Evolutionary conservation across 208 protist genomes (phyloP).

Genomic region (Tetramitus jugosus): DNA sequence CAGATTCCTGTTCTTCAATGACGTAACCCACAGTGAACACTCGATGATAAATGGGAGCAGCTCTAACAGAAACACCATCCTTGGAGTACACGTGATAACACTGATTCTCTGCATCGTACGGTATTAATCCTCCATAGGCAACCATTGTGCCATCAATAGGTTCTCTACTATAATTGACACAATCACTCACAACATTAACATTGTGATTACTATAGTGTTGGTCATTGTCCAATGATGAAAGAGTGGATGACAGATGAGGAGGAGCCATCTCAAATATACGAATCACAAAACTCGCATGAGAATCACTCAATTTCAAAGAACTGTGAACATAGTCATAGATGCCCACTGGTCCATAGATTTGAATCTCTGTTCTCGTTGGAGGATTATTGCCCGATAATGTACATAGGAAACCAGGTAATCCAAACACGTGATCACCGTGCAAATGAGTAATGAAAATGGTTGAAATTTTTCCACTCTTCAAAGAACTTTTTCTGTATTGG

Average conservation of each 20-base stretch:
- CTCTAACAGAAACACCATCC: background rate
- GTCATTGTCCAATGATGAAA: too few relatives aligned
- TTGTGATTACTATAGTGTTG: too few relatives aligned
- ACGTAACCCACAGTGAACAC: constrained; percentile 30
- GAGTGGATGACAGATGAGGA: too few relatives aligned
- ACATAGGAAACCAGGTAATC: constrained; percentile 29
- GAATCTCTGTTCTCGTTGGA: background rate
- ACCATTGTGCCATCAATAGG: background rate
- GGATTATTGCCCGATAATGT: constrained; percentile 18
- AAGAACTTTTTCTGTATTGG: constrained; percentile 9
- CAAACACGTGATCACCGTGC: constrained; percentile 30
- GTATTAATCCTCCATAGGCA: background rate
- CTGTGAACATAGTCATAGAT: background rate
- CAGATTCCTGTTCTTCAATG: constrained; percentile 15
- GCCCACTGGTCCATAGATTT: background rate
- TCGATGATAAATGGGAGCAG: constrained; percentile 23
- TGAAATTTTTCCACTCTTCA: constrained; percentile 17
- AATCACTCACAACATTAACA: too few relatives aligned
- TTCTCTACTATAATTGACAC: background rate
- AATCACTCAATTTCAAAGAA: background rate
- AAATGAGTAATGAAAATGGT: constrained; percentile 33
- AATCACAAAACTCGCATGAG: background rate
- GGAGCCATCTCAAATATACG: too few relatives aligned
- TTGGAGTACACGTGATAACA: background rate
- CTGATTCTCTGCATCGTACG: background rate